Evolutionary conservation across 768 basidiomycete genomes (phyloP), one percentile per base, ranked within the genome.

Genomic region (Tylopilus subfusipes): DNA sequence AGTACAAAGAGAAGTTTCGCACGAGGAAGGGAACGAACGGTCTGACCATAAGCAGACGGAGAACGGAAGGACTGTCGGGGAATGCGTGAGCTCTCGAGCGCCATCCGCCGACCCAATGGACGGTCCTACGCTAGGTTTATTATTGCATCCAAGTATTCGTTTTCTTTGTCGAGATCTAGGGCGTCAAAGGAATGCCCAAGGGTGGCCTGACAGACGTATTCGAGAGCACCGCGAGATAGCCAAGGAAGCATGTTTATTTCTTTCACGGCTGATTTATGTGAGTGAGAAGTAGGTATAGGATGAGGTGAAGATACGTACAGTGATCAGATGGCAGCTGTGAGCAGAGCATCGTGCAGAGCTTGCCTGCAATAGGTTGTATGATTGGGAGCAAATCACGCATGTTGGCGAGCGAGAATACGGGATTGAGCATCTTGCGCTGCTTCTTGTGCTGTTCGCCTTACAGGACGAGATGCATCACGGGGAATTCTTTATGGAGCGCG

Each of bases 191-290:
- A 65, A 53, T 75, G 64, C 0, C 75, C 75, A 0, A 76, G 54
- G 3, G 64, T 63, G 9, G 66, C 70, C 45, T 71, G 68, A 12
- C 65, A 67, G 27, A 75, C 64, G 46, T 72, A 73, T 48, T 76
- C 74, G 14, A 76, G 58, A 22, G 75, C 68, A 8, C 61, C 65
- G 1, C 68, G 64, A 18, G 64, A 62, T 36, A 73, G 54, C 70
- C 69, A 75, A 8, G 66, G 64, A 18, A 72, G 59, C 0, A 76
- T 10, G 21, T 76, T 55, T 22, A 76, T 60, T 48, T 76, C 73
- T 36, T 48, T 61, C 9, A 42, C 38, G 9, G 63, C 67, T 70
- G 27, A 48, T 19, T 48, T 33, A 12, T 38, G 27, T 58, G 24
- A 58, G 57, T 34, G 31, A 10, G n/a, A n/a, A 19, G 22, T 16